Percentiles rank a stretch among this genome's conserved stretches.
These are phyloP conservation scores for Phytomonas francai DNA, from an alignment of 208 protist species.

Conservation along the genomic window DNA sequence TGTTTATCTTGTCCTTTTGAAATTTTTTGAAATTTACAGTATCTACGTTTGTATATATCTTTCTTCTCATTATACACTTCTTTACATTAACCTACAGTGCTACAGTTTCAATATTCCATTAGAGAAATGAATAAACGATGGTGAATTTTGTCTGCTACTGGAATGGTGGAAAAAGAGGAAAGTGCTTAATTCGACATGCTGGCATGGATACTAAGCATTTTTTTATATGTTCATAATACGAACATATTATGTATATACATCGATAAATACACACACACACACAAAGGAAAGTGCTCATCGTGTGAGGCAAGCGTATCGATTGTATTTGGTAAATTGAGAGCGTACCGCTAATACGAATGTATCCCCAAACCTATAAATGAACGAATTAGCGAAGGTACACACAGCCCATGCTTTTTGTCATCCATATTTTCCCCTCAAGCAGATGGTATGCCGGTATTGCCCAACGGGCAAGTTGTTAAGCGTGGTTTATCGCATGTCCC, in stretches of 20 bases:
- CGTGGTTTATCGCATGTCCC: too few relatives aligned
- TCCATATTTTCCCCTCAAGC: neutral
- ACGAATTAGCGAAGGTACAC: neutral
- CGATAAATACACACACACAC: neutral
- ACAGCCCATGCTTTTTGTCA: neutral
- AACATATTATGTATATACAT: conserved; percentile 1
- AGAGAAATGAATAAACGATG: neutral
- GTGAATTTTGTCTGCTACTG: neutral
- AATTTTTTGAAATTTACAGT: neutral
- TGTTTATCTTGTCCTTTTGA: neutral
- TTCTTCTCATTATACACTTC: conserved; percentile 6
- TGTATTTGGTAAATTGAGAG: neutral
- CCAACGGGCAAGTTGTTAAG: too few relatives aligned
- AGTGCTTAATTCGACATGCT: neutral
- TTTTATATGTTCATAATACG: too few relatives aligned
- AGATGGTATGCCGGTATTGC: neutral
- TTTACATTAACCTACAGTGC: neutral
- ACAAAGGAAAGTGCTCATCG: neutral
- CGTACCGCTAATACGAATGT: neutral
- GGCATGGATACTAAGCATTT: neutral
- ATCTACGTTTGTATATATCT: too few relatives aligned
- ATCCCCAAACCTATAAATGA: neutral
- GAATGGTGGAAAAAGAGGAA: neutral
- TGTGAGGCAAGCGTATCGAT: neutral
- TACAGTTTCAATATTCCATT: neutral